phyloP scores from a whole-genome alignment of 1,139 yeast genomes.

The Candida gigantensis region DNA sequence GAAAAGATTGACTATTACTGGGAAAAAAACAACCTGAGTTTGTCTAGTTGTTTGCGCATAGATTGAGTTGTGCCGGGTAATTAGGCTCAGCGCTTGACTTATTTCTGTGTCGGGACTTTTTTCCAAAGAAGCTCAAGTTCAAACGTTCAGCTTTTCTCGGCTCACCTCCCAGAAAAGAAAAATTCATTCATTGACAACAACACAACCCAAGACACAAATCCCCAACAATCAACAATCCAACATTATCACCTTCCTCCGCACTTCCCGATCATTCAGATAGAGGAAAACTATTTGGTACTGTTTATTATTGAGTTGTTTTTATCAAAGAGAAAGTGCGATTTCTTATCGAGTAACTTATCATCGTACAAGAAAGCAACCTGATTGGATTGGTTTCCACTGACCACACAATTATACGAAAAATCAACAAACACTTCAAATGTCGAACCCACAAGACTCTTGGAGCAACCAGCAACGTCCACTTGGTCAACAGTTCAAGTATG shows the following conservation, averaged over 20 bases:
- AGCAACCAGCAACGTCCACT: slow-evolving; percentile 46
- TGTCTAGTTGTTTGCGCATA: background rate
- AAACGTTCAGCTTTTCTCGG: background rate
- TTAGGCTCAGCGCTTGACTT: no score
- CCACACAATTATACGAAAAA: no score
- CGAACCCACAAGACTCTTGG: slow-evolving; percentile 50
- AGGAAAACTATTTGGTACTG: no score
- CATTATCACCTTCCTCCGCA: background rate
- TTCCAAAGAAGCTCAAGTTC: background rate
- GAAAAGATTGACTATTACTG: background rate
- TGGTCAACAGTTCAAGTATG: slow-evolving; percentile 51
- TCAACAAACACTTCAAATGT: slow-evolving; percentile 27
- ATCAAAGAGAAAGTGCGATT: no score
- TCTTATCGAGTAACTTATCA: no score
- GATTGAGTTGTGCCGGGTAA: background rate
- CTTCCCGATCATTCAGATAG: no score
- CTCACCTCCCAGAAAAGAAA: background rate
- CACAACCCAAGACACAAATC: background rate
- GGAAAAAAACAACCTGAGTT: background rate
- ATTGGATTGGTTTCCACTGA: no score
- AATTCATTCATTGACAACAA: slow-evolving; percentile 3
- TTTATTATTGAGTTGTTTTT: no score
- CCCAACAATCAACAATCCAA: slow-evolving; percentile 1
- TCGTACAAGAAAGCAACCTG: no score
- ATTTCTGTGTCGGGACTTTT: no score